These are phyloP conservation scores for Coemansia sp. DNA, from an alignment of 192 early-diverging fungal genomes.

Conservation along the genomic window DNA sequence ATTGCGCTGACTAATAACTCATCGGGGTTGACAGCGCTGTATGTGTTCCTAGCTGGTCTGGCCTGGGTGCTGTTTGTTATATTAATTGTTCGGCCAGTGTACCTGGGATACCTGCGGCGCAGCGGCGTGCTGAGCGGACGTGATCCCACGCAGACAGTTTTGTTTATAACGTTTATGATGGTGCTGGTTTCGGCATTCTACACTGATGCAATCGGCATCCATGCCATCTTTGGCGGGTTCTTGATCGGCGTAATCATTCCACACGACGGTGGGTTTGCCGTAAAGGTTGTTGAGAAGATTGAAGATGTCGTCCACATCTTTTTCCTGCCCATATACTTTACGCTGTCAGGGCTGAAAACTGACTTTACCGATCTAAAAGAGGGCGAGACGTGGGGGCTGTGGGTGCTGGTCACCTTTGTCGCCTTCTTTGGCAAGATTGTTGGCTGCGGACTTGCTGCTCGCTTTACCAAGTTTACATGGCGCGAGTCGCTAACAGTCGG, in stretches of 20 bases:
- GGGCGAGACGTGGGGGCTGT: constrained; percentile 71
- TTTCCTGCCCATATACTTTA: constrained; percentile 92
- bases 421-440: constrained; percentile 85
- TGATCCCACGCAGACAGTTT: constrained; percentile 53
- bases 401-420: constrained; percentile 71
- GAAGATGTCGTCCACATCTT: constrained; percentile 86
- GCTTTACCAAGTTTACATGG: constrained; percentile 68
- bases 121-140: constrained; percentile 34
- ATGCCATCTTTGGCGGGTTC: constrained; percentile 94
- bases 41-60: constrained; percentile 71
- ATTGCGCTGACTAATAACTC: constrained; percentile 82
- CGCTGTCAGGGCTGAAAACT: constrained; percentile 89
- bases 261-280: constrained; percentile 82
- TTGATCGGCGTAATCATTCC: constrained; percentile 84
- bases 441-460: constrained; percentile 73
- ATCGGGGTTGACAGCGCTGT: constrained; percentile 71
- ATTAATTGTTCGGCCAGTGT: constrained; percentile 66
- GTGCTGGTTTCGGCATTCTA: constrained; percentile 75
- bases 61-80: constrained; percentile 72
- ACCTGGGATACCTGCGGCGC: constrained; percentile 33
- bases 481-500: constrained; percentile 85
- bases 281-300: constrained; percentile 86
- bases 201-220: constrained; percentile 84
- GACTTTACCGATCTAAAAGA: constrained; percentile 73
- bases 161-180: constrained; percentile 72